Evolutionary conservation across 176 grass and related monocot genomes (phyloP).

Genomic region (Triticum monococcum): DNA sequence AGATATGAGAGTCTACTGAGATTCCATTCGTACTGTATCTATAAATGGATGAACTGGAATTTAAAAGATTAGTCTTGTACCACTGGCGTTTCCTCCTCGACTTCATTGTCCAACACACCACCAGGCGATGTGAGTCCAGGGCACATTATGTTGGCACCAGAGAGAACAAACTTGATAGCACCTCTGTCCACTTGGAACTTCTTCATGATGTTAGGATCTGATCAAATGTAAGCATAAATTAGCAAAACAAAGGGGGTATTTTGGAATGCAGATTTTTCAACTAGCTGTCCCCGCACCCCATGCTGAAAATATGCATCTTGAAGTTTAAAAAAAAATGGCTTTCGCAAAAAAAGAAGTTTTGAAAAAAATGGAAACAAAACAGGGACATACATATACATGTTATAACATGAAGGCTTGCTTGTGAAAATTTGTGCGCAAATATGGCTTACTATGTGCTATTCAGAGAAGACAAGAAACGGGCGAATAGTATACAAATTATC

Average conservation of each 20-base stretch:
- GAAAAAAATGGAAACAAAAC: not conserved
- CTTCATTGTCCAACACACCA: conserved; percentile 71
- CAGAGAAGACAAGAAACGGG: not conserved
- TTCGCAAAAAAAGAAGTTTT: not conserved
- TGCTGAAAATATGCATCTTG: not conserved
- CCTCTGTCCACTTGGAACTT: conserved; percentile 98
- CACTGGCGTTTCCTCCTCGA: conserved; percentile 69
- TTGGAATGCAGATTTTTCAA: not conserved
- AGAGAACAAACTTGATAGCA: conserved; percentile 98
- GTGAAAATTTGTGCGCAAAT: not conserved
- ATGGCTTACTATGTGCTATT: not conserved
- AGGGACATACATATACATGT: not conserved
- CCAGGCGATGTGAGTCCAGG: conserved; percentile 93
- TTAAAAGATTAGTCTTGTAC: conserved; percentile 41
- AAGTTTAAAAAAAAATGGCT: not conserved
- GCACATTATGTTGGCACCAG: conserved; percentile 99
- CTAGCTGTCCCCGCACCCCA: not conserved
- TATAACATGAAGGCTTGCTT: not conserved
- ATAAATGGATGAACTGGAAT: not conserved
- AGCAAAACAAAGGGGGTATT: not conserved
- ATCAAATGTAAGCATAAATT: conserved; percentile 39
- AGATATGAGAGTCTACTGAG: not conserved
- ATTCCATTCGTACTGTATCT: not conserved
- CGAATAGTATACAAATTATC: not conserved
- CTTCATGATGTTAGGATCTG: conserved; percentile 98